A percentile compares a stretch with the other conserved stretches of the same genome.
Evolutionary conservation across 1,139 yeast genomes (phyloP).

Genomic region (Wickerhamomyces sp.): DNA sequence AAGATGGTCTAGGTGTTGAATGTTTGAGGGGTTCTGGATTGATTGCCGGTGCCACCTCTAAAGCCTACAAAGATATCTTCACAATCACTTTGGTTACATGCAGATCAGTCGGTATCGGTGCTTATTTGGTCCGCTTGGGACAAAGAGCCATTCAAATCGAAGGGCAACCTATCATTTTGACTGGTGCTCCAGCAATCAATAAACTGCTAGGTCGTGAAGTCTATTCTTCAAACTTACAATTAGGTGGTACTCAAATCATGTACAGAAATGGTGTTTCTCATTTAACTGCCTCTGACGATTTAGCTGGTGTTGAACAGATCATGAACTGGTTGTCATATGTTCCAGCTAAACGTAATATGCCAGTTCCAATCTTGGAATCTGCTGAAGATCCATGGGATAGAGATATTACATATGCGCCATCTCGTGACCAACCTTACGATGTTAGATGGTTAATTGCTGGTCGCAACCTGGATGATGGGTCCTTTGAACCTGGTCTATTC

Average conservation of each 20-base stretch:
- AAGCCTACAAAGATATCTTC: conserved; percentile 95
- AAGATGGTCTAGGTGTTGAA: conserved; percentile 97
- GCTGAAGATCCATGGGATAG: conserved; percentile 86
- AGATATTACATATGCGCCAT: conserved; percentile 77
- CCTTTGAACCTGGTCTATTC: conserved; percentile 80
- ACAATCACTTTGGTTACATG: conserved; percentile 95
- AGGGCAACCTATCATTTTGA: conserved; percentile 96
- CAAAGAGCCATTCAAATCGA: conserved; percentile 98
- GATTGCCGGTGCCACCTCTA: conserved; percentile 97
- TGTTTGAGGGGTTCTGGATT: conserved; percentile 97
- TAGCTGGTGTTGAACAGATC: conserved; percentile 93
- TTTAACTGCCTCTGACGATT: conserved; percentile 89
- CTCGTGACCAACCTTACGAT: conserved; percentile 71
- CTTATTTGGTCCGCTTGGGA: conserved; percentile 93
- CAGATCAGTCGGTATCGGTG: conserved; percentile 99
- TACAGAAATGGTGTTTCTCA: conserved; percentile 97
- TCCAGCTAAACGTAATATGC: conserved; percentile 86
- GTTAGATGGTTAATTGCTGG: conserved; percentile 96
- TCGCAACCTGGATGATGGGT: conserved; percentile 58
- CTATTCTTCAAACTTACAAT: conserved; percentile 90
- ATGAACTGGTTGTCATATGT: conserved; percentile 95
- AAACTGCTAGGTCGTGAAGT: conserved; percentile 95
- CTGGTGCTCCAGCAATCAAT: conserved; percentile 99
- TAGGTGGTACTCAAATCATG: conserved; percentile 99
- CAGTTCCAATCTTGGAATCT: conserved; percentile 84